Base-by-base conservation (phyloP, 1,139 yeast genomes). In the Torulaspora pretoriensis region DNA sequence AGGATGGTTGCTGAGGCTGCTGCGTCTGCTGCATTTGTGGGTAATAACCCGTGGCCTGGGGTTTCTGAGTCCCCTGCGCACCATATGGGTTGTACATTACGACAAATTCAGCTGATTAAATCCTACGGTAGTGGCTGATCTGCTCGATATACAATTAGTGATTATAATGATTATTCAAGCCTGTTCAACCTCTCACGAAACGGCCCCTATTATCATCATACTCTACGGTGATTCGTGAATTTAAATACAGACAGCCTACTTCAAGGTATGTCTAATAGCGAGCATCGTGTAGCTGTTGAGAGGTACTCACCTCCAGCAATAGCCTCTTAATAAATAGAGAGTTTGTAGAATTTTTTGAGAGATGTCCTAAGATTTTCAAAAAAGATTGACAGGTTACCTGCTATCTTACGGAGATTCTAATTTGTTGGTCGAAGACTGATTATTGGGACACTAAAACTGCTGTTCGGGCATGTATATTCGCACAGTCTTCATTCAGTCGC, bases 1-100 rank as follows among this genome's bases (percentile, higher is more conserved):
- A 36, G 12, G 46, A 16, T 19, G 42, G 49, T 16, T 28, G 43
- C 24, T 27, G 50, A 22, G 46, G 50, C 37, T 48, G 51, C 47
- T 35, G 42, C 27, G 46, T 49, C 29, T 33, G 42, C 40, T 41
- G 51, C 40, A 43, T 45, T 38, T 43, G 51, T 35, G 40, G 50
- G 19, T 42, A 46, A 28, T 40, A 45, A 35, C 46, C 52, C 32
- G 46, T 45, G 17, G 40, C 45, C 42, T 48, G 56, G 29, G 38
- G 49, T 24, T 43, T 29, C 27, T 40, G 29, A 34, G 27, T 29
- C 27, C 44, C 36, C 17, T 40, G 35, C 22, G 30, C 17, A 8
- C 38, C 32, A 38, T 44, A 47, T 5, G 50, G 46, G 38, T 45
- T 44, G 29, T 37, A 47, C 50, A 47, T 47, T 23, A 16, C 23